Percentiles rank a stretch among this genome's conserved stretches.
These are phyloP conservation scores for Hygrophorus russula DNA, from an alignment of 768 basidiomycete genomes.

Conservation along the genomic window DNA sequence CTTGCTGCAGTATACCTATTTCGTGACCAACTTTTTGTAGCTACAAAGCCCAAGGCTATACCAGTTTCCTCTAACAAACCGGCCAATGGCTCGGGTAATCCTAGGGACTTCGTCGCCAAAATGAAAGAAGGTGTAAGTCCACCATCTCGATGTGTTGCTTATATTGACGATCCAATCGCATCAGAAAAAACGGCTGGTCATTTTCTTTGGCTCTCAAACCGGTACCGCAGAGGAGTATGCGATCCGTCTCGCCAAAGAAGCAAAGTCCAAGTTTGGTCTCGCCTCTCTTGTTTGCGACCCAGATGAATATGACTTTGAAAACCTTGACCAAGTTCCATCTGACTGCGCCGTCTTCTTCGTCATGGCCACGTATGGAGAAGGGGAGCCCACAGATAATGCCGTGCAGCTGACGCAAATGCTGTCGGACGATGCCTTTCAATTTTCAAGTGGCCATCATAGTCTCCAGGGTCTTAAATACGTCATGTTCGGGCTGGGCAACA, in stretches of 20 bases:
- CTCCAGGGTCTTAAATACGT: conserved; percentile 89
- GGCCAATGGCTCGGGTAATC: conserved; percentile 67
- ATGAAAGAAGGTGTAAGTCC: conserved; percentile 84
- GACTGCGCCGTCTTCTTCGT: conserved; percentile 88
- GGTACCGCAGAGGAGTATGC: conserved; percentile 98
- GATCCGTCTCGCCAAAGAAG: conserved; percentile 95
- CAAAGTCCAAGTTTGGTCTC: conserved; percentile 90
- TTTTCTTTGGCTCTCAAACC: conserved; percentile 98
- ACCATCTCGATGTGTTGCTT: conserved; percentile 2
- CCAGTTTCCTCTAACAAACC: conserved; percentile 32
- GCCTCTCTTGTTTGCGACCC: conserved; percentile 96
- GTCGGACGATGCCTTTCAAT: conserved; percentile 78
- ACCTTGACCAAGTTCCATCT: conserved; percentile 82
- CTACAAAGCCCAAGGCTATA: conserved; percentile 50
- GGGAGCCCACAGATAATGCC: conserved; percentile 97
- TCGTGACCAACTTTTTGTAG: conserved; percentile 66
- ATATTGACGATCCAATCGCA: not conserved
- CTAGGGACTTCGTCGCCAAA: conserved; percentile 89
- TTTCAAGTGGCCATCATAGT: conserved; percentile 64
- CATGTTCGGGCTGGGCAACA: conserved; percentile 87
- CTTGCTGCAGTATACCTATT: conserved; percentile 77
- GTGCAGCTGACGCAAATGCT: conserved; percentile 90
- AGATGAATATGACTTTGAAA: conserved; percentile 98
- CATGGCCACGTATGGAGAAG: conserved; percentile 97
- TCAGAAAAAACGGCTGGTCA: conserved; percentile 93